phyloP scores from a whole-genome alignment of 352 stramenopile genomes.

The Globisporangium abappressorium region DNA sequence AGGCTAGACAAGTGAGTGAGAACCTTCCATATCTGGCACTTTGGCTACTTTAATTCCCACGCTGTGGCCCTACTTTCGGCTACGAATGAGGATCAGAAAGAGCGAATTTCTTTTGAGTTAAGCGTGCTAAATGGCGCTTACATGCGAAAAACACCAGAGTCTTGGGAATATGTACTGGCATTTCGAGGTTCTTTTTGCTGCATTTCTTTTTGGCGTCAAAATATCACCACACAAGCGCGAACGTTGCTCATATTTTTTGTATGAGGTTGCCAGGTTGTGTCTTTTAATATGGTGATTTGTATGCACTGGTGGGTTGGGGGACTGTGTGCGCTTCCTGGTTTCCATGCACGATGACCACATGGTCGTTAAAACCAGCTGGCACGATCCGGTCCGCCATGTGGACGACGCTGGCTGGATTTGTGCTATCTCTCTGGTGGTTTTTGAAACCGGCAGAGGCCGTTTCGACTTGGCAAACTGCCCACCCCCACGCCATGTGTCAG shows the following conservation, averaged over 20 bases:
- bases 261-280: neutral
- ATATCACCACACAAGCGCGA: neutral
- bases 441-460: conserved; percentile 6
- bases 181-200: too few relatives aligned
- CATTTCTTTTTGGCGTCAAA: neutral
- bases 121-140: neutral
- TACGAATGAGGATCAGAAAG: neutral
- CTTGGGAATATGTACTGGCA: too few relatives aligned
- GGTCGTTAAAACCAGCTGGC: conserved; percentile 4
- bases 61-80: neutral
- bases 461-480: neutral
- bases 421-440: neutral
- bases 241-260: neutral
- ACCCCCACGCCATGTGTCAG: neutral
- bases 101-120: neutral
- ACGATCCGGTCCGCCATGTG: conserved; percentile 17
- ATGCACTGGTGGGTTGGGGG: neutral
- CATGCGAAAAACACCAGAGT: neutral
- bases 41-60: neutral
- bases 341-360: conserved; percentile 1
- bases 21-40: neutral
- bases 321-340: neutral
- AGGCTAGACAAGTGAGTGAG: neutral
- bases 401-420: conserved; percentile 25
- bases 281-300: neutral